Conservation (phyloP, 257 asterid genomes). For the Rhazya stricta region DNA sequence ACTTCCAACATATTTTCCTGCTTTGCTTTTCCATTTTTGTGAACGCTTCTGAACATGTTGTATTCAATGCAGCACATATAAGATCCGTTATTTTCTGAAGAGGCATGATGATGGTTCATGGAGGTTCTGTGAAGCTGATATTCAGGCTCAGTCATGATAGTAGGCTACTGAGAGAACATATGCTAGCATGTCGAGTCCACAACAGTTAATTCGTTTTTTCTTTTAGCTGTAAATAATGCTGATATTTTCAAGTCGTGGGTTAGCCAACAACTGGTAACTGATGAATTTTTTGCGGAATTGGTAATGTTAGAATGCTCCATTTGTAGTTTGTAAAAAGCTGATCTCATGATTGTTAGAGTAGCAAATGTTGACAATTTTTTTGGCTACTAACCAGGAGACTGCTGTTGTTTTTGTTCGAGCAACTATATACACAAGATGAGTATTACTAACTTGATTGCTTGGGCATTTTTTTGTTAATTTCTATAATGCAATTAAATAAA, state of each 20-base stretch:
- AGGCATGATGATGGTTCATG: conserved; percentile 82
- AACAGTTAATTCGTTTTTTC: background rate
- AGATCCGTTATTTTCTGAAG: conserved; percentile 67
- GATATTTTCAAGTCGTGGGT: background rate
- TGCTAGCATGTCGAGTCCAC: conserved; percentile 8
- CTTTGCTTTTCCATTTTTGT: background rate
- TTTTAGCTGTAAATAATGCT: conserved; percentile 13
- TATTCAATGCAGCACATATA: conserved; percentile 72
- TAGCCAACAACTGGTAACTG: background rate
- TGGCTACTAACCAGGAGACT: background rate
- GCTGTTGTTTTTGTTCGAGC: background rate
- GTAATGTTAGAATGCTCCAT: background rate
- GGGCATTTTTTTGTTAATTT: too few species aligned
- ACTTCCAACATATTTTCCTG: background rate
- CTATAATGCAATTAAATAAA: too few species aligned
- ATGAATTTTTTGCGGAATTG: background rate
- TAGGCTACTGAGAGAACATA: conserved; percentile 9
- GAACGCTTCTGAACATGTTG: conserved; percentile 10
- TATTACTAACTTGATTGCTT: too few species aligned
- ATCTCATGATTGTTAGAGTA: background rate
- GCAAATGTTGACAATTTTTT: background rate
- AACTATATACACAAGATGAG: too few species aligned
- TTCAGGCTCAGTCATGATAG: conserved; percentile 45
- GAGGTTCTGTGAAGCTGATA: conserved; percentile 72
- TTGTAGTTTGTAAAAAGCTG: background rate